A percentile compares a stretch with the other conserved stretches of the same genome.
Conservation (phyloP, 177 flowering plant species). For the Telopea speciosissima region DNA sequence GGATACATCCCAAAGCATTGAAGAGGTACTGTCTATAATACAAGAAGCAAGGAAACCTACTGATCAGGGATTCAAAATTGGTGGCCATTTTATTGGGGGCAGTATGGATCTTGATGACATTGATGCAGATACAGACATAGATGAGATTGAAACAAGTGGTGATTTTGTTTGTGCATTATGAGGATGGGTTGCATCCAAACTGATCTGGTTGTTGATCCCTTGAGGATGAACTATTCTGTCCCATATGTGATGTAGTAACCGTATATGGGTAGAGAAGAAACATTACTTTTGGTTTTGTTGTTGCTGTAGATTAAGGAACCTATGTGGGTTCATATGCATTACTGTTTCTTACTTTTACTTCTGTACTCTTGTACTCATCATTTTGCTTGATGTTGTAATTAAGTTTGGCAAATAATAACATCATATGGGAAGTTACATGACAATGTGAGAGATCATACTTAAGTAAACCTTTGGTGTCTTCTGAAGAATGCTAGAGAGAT, state of each 20-base stretch:
- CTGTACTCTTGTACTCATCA: neutral
- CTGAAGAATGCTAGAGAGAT: too few species aligned
- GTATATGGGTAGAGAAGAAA: too few species aligned
- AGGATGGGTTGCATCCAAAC: conserved; percentile 7
- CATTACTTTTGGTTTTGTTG: neutral
- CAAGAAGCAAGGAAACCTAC: conserved; percentile 47
- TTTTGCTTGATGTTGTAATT: neutral
- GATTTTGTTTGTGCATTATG: conserved; percentile 74
- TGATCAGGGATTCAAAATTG: conserved; percentile 20
- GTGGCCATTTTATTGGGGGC: conserved; percentile 30
- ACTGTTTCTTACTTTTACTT: too few species aligned
- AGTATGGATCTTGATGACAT: conserved; percentile 73
- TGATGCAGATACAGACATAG: conserved; percentile 62
- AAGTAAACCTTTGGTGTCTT: too few species aligned
- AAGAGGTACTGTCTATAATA: conserved; percentile 45
- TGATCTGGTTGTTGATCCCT: neutral
- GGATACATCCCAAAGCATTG: conserved; percentile 42
- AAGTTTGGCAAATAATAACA: neutral
- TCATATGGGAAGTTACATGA: too few species aligned
- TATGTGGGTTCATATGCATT: neutral
- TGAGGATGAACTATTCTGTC: too few species aligned
- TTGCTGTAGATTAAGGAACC: neutral
- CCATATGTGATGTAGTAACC: too few species aligned
- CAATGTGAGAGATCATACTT: too few species aligned
- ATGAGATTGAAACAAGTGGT: conserved; percentile 61